These are phyloP conservation scores for Sporothrix globosa DNA, from an alignment of 2,329 filamentous ascomycete genomes.

Conservation along the genomic window DNA sequence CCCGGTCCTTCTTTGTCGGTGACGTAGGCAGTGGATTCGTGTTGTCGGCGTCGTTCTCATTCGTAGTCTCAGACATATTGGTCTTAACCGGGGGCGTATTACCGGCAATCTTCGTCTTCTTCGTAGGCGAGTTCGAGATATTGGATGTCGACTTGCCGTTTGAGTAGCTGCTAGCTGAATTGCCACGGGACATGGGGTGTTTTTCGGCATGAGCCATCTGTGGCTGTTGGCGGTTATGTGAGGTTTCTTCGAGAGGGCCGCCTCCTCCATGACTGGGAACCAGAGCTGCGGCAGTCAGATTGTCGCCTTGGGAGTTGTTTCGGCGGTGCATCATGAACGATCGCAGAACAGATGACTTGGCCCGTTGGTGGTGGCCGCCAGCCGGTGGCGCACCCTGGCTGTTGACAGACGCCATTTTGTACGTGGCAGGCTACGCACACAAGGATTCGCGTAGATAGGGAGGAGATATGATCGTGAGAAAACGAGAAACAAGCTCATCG, in stretches of 20 bases:
- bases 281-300: slow-evolving; percentile 41
- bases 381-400: slow-evolving; percentile 19
- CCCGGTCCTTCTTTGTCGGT: slow-evolving; percentile 70
- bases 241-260: slow-evolving; percentile 55
- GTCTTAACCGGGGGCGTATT: background rate
- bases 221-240: slow-evolving; percentile 56
- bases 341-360: slow-evolving; percentile 55
- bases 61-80: background rate
- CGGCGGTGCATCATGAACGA: slow-evolving; percentile 54
- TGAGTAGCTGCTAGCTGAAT: background rate
- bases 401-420: slow-evolving; percentile 33
- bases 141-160: slow-evolving; percentile 31
- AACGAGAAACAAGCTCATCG: background rate
- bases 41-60: background rate
- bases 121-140: slow-evolving; percentile 20
- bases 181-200: slow-evolving; percentile 20
- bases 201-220: slow-evolving; percentile 6
- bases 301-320: slow-evolving; percentile 52
- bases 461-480: background rate
- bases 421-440: background rate
- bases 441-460: background rate
- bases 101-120: slow-evolving; percentile 29
- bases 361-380: slow-evolving; percentile 45
- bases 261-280: background rate
- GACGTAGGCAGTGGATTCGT: slow-evolving; percentile 40